Evolutionary conservation across 495 filamentous ascomycete genomes (phyloP).

Genomic region (Poronia punctata): DNA sequence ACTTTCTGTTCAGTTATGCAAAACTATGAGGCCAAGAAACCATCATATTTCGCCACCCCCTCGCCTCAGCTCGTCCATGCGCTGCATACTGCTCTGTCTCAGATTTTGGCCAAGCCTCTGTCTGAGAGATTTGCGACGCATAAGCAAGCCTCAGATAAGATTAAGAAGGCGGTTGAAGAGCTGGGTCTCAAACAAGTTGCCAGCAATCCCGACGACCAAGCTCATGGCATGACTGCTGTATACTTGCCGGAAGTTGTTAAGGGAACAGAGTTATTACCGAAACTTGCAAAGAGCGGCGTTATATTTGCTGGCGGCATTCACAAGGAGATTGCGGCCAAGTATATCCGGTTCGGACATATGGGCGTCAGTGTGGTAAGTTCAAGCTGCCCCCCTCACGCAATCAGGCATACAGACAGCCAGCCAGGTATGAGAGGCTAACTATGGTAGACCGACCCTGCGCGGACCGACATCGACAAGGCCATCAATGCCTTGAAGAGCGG

Average conservation of each 20-base stretch:
- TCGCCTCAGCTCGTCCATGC: slow-evolving; percentile 91
- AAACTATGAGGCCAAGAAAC: slow-evolving; percentile 95
- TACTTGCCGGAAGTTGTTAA: slow-evolving; percentile 82
- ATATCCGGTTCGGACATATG: slow-evolving; percentile 79
- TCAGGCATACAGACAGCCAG: slow-evolving; percentile 35
- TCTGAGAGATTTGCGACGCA: slow-evolving; percentile 75
- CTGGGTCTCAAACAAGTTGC: slow-evolving; percentile 85
- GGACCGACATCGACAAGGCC: slow-evolving; percentile 73
- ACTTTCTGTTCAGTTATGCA: slow-evolving; percentile 66
- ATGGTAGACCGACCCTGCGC: slow-evolving; percentile 49
- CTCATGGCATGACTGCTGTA: slow-evolving; percentile 95
- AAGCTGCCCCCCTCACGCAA: too few species aligned
- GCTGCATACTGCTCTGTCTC: slow-evolving; percentile 83
- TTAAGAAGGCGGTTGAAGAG: slow-evolving; percentile 72
- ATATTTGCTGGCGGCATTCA: slow-evolving; percentile 93
- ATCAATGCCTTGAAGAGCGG: slow-evolving; percentile 67
- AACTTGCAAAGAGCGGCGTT: slow-evolving; percentile 80
- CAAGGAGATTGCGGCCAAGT: slow-evolving; percentile 60
- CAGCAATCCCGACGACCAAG: slow-evolving; percentile 76
- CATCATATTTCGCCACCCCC: slow-evolving; percentile 96
- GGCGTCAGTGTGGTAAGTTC: slow-evolving; percentile 71
- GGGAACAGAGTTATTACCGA: slow-evolving; percentile 75
- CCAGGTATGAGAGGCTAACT: slow-evolving; percentile 13
- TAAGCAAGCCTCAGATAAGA: slow-evolving; percentile 63
- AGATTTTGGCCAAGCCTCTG: slow-evolving; percentile 74